A percentile compares a stretch with the other conserved stretches of the same genome.
phyloP scores from a whole-genome alignment of 2,329 filamentous ascomycete genomes.

The Colletotrichum lini region DNA sequence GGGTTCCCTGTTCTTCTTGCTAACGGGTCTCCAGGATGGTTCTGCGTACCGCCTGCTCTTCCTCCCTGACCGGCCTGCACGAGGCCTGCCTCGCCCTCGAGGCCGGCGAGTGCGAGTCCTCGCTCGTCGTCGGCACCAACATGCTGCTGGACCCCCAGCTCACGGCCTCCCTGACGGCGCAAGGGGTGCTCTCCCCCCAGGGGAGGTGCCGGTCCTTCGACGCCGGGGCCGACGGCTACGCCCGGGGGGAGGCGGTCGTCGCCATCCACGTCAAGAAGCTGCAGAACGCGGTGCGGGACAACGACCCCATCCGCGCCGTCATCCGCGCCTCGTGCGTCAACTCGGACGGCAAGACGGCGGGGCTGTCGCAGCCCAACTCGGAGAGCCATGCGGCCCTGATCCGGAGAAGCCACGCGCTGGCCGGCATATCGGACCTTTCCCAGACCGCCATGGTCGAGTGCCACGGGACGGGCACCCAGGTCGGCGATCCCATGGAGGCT shows the following conservation, averaged over 20 bases:
- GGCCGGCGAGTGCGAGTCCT: constrained; percentile 45
- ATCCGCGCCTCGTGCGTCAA: constrained; percentile 51
- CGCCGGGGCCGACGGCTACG: constrained; percentile 59
- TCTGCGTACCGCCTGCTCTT: constrained; percentile 72
- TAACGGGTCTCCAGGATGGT: no score
- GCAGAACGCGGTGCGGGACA: constrained; percentile 57
- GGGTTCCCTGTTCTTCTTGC: no score
- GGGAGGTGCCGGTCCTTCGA: constrained; percentile 40
- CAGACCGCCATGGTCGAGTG: constrained; percentile 53
- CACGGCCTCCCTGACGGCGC: constrained; percentile 6
- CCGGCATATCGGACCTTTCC: constrained; percentile 44
- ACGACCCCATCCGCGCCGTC: constrained; percentile 54
- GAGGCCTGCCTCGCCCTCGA: constrained; percentile 55
- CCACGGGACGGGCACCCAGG: constrained; percentile 56
- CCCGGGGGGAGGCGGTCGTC: constrained; percentile 60
- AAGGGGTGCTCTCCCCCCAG: no score
- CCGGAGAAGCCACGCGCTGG: constrained; percentile 48
- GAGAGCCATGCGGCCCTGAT: constrained; percentile 50
- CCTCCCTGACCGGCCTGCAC: neutral
- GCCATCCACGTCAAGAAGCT: constrained; percentile 60
- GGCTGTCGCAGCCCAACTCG: constrained; percentile 52
- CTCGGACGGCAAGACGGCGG: constrained; percentile 51
- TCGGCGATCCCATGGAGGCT: constrained; percentile 50
- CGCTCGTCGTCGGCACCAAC: constrained; percentile 51
- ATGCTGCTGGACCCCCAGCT: constrained; percentile 50